Evolutionary conservation across 306 rosid genomes (phyloP).

Genomic region (Rosa lucieae): DNA sequence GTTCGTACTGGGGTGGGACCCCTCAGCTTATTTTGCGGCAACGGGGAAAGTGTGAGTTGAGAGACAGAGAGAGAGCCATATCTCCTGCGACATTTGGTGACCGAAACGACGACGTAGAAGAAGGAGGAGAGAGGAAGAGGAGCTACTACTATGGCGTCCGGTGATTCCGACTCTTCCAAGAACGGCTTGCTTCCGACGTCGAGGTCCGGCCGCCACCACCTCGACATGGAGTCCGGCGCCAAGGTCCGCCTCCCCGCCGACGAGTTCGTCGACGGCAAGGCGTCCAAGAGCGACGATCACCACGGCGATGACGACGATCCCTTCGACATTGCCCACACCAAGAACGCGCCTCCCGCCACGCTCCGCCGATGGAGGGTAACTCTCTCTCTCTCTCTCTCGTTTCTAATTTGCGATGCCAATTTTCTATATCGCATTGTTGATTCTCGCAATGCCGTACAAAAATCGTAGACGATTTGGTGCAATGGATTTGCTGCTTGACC

Average conservation of each 20-base stretch:
- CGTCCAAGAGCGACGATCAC: neutral
- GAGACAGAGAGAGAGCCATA: slow-evolving; percentile 19
- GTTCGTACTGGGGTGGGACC: neutral
- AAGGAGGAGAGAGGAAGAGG: neutral
- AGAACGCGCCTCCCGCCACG: slow-evolving; percentile 66
- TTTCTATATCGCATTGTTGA: neutral
- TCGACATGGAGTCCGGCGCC: slow-evolving; percentile 33
- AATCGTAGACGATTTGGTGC: neutral
- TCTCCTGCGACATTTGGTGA: slow-evolving; percentile 24
- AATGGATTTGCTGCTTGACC: neutral
- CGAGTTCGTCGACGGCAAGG: neutral
- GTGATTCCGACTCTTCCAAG: slow-evolving; percentile 53
- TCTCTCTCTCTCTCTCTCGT: neutral
- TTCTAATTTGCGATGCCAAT: neutral
- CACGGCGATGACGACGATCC: slow-evolving; percentile 45
- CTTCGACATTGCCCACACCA: slow-evolving; percentile 68
- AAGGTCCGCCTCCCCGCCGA: neutral
- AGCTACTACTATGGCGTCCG: slow-evolving; percentile 38
- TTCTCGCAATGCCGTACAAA: neutral
- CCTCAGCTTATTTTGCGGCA: too few species aligned
- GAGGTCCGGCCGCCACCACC: slow-evolving; percentile 18
- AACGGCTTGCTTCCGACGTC: slow-evolving; percentile 44
- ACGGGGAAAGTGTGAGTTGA: neutral
- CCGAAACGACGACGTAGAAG: neutral
- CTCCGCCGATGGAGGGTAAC: slow-evolving; percentile 82